Base-by-base conservation (phyloP, 1,284 basidiomycete genomes). In the Xerocomus nothofagi region DNA sequence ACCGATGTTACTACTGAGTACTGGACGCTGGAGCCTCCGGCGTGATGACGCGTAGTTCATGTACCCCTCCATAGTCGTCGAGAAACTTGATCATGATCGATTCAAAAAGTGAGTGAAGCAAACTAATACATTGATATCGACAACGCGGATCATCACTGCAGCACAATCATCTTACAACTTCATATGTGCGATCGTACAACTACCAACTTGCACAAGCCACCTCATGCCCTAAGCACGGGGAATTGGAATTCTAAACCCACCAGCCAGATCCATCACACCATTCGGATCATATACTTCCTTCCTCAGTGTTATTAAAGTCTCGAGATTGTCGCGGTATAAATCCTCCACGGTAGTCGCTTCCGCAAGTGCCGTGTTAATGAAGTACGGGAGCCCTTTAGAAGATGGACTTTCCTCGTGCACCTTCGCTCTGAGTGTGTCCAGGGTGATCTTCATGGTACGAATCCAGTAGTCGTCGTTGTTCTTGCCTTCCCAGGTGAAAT, bases 391-490 rank as follows among this genome's bases (percentile, higher is more conserved):
- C 2, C 18, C 34, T 17, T 38, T 9, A 9, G 48, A 50, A 1
- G 2, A 6, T 5, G 30, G 36, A 24, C 46, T 29, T 32, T 49
- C 47, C 14, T 47, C 3, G 4, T 12, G n/a, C 18, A 49, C 47
- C n/a, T 29, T 46, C 9, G 3, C 4, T 36, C 37, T 32, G 47
- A 65, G 51, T 3, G 18, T 18, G 12, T 39, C 21, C 38, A 62
- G 27, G 14, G 55, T 53, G 7, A 17, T 34, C 40, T 58, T 45
- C 50, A 68, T 59, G 30, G 34, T 29, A 2, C 20, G 20, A 39
- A 64, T n/a, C 66, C 66, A 68, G 41, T 54, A 57, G 0, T 29
- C 21, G 44, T 68, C 67, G 26, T 68, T 51, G 1, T 34, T 38
- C 32, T 51, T 23, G 27, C 49, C 51, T 29, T 61, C 44, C 67